phyloP scores from a whole-genome alignment of 2,329 filamentous ascomycete species.

The Aspergillus sojae region DNA sequence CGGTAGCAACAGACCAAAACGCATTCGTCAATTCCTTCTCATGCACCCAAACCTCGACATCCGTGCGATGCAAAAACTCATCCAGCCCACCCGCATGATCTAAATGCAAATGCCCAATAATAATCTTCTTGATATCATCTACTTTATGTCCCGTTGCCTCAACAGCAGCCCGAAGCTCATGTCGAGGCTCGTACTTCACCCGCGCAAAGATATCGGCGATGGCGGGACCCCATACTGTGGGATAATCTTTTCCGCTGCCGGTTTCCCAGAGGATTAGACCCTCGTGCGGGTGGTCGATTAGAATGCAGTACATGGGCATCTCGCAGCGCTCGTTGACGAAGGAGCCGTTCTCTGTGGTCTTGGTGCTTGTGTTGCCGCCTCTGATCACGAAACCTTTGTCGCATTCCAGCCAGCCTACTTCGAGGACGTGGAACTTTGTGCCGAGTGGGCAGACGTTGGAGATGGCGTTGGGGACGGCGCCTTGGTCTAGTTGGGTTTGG shows the following conservation, averaged over 20 bases:
- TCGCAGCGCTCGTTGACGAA: slow-evolving; percentile 16
- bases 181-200: slow-evolving; percentile 13
- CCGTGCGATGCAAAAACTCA: slow-evolving; percentile 10
- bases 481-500: slow-evolving; percentile 11
- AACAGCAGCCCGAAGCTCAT: slow-evolving; percentile 13
- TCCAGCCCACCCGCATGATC: slow-evolving; percentile 17
- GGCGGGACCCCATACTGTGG: slow-evolving; percentile 11
- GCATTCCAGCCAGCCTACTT: slow-evolving; percentile 17
- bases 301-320: slow-evolving; percentile 17
- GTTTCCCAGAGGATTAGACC: slow-evolving; percentile 18
- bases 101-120: slow-evolving; percentile 17
- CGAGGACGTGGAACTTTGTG: slow-evolving; percentile 16
- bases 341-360: slow-evolving; percentile 10
- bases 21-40: slow-evolving; percentile 13
- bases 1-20: slow-evolving; percentile 18
- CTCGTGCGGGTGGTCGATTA: slow-evolving; percentile 18
- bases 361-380: slow-evolving; percentile 15
- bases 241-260: slow-evolving; percentile 15
- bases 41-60: slow-evolving; percentile 18
- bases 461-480: slow-evolving; percentile 13
- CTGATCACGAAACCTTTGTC: slow-evolving; percentile 15
- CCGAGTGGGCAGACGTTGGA: slow-evolving; percentile 15
- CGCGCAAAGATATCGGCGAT: slow-evolving; percentile 14
- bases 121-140: slow-evolving; percentile 15
- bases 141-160: slow-evolving; percentile 14